phyloP scores from a whole-genome alignment of 164 flowering plant genomes.

The Magnolia kwangsiensis region DNA sequence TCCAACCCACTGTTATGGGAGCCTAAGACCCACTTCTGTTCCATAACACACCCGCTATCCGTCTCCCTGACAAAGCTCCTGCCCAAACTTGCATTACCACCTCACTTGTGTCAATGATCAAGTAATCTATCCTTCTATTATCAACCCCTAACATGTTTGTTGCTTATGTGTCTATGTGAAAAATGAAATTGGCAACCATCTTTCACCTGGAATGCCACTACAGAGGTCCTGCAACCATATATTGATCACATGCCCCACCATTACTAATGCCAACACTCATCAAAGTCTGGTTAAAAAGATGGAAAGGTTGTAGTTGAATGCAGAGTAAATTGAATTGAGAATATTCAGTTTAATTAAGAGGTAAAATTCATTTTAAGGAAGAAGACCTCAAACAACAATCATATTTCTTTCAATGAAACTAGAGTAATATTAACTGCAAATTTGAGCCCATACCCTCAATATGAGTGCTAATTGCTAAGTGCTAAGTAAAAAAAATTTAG shows the following conservation, averaged over 20 bases:
- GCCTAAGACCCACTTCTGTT: conserved; percentile 33
- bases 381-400: too few species aligned
- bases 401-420: too few species aligned
- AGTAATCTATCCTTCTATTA: neutral
- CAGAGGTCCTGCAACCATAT: neutral
- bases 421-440: too few species aligned
- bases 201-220: neutral
- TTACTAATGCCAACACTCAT: too few species aligned
- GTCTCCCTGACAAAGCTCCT: conserved; percentile 32
- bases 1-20: conserved; percentile 39
- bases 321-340: too few species aligned
- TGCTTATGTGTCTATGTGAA: neutral
- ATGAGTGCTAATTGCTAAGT: neutral
- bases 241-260: neutral
- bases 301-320: too few species aligned
- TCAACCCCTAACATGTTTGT: neutral
- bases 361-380: too few species aligned
- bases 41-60: conserved; percentile 48
- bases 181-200: neutral
- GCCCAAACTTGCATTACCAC: conserved; percentile 44
- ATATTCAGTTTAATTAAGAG: too few species aligned
- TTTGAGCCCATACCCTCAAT: neutral
- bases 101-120: too few species aligned
- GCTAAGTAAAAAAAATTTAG: neutral
- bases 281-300: too few species aligned